These are phyloP conservation scores for Plasmodium gallinaceum DNA, from an alignment of 169 alveolate genomes.

Conservation along the genomic window DNA sequence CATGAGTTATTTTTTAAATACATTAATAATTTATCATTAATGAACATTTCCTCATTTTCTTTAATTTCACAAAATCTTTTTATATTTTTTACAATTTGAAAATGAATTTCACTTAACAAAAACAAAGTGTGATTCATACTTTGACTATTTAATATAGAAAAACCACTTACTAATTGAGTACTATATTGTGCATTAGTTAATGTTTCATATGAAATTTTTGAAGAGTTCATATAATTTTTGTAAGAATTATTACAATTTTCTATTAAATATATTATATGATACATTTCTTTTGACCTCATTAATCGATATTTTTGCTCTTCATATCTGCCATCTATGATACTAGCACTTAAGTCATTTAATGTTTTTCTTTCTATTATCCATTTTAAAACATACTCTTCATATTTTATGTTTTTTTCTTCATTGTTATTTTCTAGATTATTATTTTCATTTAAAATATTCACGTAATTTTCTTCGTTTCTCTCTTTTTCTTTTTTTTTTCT, in stretches of 20 bases:
- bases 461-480: conserved; percentile 7
- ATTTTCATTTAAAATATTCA: not conserved
- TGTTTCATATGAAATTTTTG: conserved; percentile 77
- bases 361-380: conserved; percentile 91
- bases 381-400: conserved; percentile 84
- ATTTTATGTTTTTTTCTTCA: conserved; percentile 72
- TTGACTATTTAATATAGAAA: conserved; percentile 81
- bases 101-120: conserved; percentile 77
- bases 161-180: conserved; percentile 80
- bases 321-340: conserved; percentile 89
- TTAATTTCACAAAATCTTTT: conserved; percentile 20
- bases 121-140: conserved; percentile 80
- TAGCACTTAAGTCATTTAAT: conserved; percentile 86
- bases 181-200: conserved; percentile 77
- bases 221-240: conserved; percentile 79
- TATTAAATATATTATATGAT: conserved; percentile 84
- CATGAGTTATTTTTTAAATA: conserved; percentile 73
- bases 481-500: conserved; percentile 2
- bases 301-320: conserved; percentile 89
- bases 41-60: conserved; percentile 1
- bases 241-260: conserved; percentile 83
- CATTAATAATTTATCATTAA: conserved; percentile 16
- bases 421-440: not conserved
- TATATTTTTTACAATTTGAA: conserved; percentile 50
- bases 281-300: conserved; percentile 84